These are phyloP conservation scores for Tricholoma sp. DNA, from an alignment of 768 basidiomycete species.

Conservation along the genomic window DNA sequence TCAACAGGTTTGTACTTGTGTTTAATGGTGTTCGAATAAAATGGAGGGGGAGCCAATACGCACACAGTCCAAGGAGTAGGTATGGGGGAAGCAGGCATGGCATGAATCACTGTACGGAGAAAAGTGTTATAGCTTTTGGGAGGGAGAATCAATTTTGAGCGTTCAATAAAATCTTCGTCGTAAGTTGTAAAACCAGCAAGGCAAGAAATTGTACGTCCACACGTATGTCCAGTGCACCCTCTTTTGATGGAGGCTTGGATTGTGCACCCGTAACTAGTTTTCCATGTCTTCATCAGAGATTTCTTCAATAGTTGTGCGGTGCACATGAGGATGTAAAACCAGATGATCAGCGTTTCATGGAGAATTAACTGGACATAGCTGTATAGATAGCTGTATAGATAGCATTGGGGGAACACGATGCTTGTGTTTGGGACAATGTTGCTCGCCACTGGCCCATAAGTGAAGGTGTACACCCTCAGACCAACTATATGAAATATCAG, in stretches of 20 bases:
- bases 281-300: constrained; percentile 4
- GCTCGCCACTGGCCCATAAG: not conserved
- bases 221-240: constrained; percentile 4
- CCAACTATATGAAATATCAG: constrained; percentile 7
- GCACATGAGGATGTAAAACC: not conserved
- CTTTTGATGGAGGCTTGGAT: not conserved
- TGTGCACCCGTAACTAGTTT: constrained; percentile 8
- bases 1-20: constrained; percentile 20
- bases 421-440: not conserved
- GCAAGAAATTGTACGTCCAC: constrained; percentile 11
- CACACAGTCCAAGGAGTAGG: constrained; percentile 7
- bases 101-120: constrained; percentile 1
- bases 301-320: not conserved
- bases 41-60: constrained; percentile 1
- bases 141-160: constrained; percentile 5
- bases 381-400: constrained; percentile 4
- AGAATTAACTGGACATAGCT: not conserved
- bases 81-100: not conserved
- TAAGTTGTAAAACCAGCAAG: constrained; percentile 3
- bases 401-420: constrained; percentile 1
- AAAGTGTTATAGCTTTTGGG: constrained; percentile 10
- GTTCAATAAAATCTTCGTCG: not conserved
- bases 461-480: constrained; percentile 10
- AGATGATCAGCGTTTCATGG: not conserved
- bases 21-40: not conserved